A percentile compares a stretch with the other conserved stretches of the same genome.
Conservation (phyloP, 495 filamentous ascomycete species). For the Astrocystis sublimbata region DNA sequence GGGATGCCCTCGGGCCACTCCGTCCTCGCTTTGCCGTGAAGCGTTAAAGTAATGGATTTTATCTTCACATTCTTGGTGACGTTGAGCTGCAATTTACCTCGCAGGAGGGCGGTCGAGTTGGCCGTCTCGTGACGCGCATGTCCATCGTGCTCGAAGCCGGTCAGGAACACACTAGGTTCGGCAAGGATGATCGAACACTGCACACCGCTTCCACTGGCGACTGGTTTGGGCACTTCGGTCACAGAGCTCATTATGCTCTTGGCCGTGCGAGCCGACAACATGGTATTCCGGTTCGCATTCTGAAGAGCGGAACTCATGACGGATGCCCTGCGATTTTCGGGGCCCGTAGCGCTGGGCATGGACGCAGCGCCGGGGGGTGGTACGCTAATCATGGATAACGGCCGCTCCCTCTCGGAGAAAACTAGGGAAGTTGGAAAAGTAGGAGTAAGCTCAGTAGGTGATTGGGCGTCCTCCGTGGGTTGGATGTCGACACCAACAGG, state of each 20-base stretch:
- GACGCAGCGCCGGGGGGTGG: conserved; percentile 26
- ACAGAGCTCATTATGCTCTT: conserved; percentile 46
- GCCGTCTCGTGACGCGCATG: conserved; percentile 55
- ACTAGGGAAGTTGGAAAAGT: not conserved
- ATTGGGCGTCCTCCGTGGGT: conserved; percentile 3
- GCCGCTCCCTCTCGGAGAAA: conserved; percentile 13
- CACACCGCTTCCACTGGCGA: conserved; percentile 73
- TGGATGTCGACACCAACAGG: conserved; percentile 19
- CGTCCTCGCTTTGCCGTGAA: conserved; percentile 81
- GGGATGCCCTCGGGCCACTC: conserved; percentile 99
- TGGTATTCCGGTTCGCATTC: conserved; percentile 40
- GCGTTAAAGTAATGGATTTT: conserved; percentile 86
- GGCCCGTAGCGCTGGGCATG: conserved; percentile 26
- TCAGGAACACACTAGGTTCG: conserved; percentile 86
- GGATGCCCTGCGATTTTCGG: conserved; percentile 29
- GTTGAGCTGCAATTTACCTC: conserved; percentile 79
- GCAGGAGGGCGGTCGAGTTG: conserved; percentile 72
- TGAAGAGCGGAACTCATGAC: conserved; percentile 24
- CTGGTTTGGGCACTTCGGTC: conserved; percentile 61
- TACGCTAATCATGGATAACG: conserved; percentile 28
- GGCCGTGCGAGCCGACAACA: conserved; percentile 46
- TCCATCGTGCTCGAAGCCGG: conserved; percentile 85
- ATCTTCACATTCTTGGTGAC: conserved; percentile 91
- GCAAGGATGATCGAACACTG: conserved; percentile 74
- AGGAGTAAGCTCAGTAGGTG: conserved; percentile 13